phyloP scores from a whole-genome alignment of 176 grass and related monocot genomes.

The Themeda triandra region DNA sequence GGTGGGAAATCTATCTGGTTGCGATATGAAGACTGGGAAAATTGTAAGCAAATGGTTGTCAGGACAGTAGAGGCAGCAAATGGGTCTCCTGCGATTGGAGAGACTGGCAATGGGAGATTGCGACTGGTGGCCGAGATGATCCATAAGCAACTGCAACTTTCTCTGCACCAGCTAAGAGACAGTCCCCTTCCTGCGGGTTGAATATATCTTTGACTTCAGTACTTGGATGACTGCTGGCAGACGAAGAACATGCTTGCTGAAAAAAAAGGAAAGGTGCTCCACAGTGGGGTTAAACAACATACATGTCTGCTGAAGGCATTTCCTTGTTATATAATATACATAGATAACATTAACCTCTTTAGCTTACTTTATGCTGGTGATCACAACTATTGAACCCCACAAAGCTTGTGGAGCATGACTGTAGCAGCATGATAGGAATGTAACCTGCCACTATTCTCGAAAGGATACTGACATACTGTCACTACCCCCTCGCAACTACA shows the following conservation, averaged over 20 bases:
- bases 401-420: neutral
- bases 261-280: neutral
- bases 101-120: slow-evolving; percentile 63
- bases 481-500: neutral
- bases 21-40: slow-evolving; percentile 70
- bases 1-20: slow-evolving; percentile 74
- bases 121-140: slow-evolving; percentile 63
- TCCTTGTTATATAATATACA: neutral
- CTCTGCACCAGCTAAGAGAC: slow-evolving; percentile 69
- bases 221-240: slow-evolving; percentile 5
- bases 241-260: neutral
- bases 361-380: neutral
- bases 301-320: neutral
- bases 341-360: neutral
- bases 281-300: neutral
- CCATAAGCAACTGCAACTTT: slow-evolving; percentile 65
- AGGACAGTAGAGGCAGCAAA: slow-evolving; percentile 65
- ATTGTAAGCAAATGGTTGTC: slow-evolving; percentile 66
- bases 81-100: slow-evolving; percentile 44
- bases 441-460: neutral
- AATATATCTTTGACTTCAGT: slow-evolving; percentile 39
- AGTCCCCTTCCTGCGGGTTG: slow-evolving; percentile 38
- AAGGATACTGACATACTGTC: no score
- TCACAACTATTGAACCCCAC: neutral
- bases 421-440: neutral